A percentile compares a stretch with the other conserved stretches of the same genome.
Evolutionary conservation across 1,139 yeast genomes (phyloP).

Genomic region (Debaryomyces coudertii): DNA sequence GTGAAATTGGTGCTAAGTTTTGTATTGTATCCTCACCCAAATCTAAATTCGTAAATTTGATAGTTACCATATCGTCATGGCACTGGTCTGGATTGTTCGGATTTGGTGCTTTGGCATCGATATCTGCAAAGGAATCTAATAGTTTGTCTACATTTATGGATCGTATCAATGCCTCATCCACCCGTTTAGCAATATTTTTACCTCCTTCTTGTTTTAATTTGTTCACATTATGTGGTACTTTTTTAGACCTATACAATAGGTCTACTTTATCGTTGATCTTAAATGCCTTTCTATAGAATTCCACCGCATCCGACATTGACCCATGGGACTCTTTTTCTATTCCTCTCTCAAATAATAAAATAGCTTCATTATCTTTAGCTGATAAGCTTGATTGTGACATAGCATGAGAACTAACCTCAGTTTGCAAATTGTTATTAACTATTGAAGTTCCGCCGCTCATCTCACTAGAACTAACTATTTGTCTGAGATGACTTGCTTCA

Average conservation of each 20-base stretch:
- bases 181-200: slow-evolving; percentile 28
- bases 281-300: slow-evolving; percentile 71
- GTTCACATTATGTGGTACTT: slow-evolving; percentile 34
- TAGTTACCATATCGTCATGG: slow-evolving; percentile 24
- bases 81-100: slow-evolving; percentile 22
- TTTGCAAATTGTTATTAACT: not conserved
- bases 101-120: slow-evolving; percentile 34
- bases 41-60: slow-evolving; percentile 37
- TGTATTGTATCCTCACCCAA: slow-evolving; percentile 28
- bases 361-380: slow-evolving; percentile 45
- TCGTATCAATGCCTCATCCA: slow-evolving; percentile 38
- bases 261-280: slow-evolving; percentile 71
- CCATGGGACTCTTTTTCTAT: slow-evolving; percentile 75
- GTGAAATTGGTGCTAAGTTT: slow-evolving; percentile 50
- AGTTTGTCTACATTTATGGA: slow-evolving; percentile 43
- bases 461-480: not conserved
- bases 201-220: slow-evolving; percentile 34
- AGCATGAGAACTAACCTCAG: not conserved
- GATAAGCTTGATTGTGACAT: slow-evolving; percentile 11
- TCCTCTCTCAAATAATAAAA: slow-evolving; percentile 69
- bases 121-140: slow-evolving; percentile 33
- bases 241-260: slow-evolving; percentile 59
- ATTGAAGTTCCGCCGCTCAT: slow-evolving; percentile 17
- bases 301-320: slow-evolving; percentile 78
- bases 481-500: not conserved